Base-by-base conservation (phyloP, 225 moss, liverwort and hornwort genomes). In the Straminergon stramineum region DNA sequence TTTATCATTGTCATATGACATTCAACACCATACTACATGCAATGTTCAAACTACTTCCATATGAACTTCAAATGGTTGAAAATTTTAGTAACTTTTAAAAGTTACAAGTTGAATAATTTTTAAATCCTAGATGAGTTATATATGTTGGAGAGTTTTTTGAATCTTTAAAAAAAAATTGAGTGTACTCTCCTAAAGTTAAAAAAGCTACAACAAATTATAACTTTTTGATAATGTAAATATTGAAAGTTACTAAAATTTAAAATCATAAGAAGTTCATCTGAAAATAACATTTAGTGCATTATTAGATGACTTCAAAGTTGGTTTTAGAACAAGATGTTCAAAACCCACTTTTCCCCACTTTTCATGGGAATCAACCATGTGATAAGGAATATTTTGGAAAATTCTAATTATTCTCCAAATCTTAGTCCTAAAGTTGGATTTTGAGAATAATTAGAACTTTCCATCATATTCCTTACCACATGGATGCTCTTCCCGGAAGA, bases 331-430 rank as follows among this genome's bases (percentile, higher is more conserved):
- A 1, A 30, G 5, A 4, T 18, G 9, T 27, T 28, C 5, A 41
- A 75, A 75, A 18, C 3, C 18, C 1, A 45, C 2, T 5, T 17
- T 45, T 45, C 11, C 0, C 10, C 6, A 30, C 0, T 30, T 45
- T 45, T 28, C 6, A 3, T 30, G 4, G 10, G 26, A 45, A 2
- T 0, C 28, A 45, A 30, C 31, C 1, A 18, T 7, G 11, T 75
- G 6, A 1, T 2, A 51, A 51, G 1, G 0, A 75, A 4, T 75
- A 12, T 7, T 0, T 0, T 17, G 1, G 3, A 45, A 74, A 45
- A 0, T 45, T 74, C 2, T 17, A 0, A 1, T 45, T 17, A 11
- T 8, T 24, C 2, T 39, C 24, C 14, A 70, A n/a, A 41, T 71
- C 4, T 1, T 24, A 1, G 2, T 5, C 4, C 0, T 13, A 7